phyloP scores from a whole-genome alignment of 495 filamentous ascomycete genomes.

The Neurospora sp. region DNA sequence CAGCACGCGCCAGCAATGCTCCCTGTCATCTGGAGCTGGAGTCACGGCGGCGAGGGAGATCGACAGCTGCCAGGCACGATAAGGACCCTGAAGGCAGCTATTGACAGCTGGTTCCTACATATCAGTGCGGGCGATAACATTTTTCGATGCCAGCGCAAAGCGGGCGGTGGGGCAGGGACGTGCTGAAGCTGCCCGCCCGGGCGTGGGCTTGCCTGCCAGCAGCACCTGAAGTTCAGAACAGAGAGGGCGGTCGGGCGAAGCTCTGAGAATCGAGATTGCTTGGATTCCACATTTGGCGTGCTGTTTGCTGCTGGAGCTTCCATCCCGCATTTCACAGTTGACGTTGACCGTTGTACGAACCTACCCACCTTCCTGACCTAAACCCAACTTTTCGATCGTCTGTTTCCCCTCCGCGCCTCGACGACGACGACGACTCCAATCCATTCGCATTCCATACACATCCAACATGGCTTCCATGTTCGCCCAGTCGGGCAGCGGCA shows the following conservation, averaged over 20 bases:
- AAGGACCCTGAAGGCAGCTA: background rate
- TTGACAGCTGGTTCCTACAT: background rate
- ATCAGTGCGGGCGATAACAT: background rate
- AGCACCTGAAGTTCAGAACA: background rate
- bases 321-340: background rate
- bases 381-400: slow-evolving; percentile 6
- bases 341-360: background rate
- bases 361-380: slow-evolving; percentile 5
- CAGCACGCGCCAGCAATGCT: background rate
- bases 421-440: background rate
- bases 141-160: background rate
- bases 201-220: background rate
- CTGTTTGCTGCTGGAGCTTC: background rate
- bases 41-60: background rate
- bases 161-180: background rate
- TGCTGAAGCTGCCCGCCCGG: background rate
- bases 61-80: background rate
- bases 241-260: background rate
- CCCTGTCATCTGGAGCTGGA: background rate
- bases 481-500: slow-evolving; percentile 80
- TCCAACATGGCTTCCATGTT: slow-evolving; percentile 75
- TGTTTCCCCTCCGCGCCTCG: background rate
- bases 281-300: background rate
- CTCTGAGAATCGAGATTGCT: background rate
- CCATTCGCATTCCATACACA: background rate